Evolutionary conservation across 768 basidiomycete genomes (phyloP).

Genomic region (Neoboletus subvelutipes): DNA sequence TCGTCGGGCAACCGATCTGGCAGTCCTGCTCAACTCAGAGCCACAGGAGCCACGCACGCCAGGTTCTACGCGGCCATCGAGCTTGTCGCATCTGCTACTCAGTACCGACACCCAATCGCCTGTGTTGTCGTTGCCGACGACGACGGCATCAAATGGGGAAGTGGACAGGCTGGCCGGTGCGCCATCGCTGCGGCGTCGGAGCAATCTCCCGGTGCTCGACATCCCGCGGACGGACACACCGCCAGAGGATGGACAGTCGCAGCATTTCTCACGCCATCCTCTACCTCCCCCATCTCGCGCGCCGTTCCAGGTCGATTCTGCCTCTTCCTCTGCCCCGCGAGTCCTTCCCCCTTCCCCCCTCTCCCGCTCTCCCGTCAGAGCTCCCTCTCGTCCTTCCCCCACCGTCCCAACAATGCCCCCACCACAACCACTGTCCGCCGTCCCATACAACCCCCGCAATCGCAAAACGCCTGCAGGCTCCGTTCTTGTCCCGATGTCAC

Average conservation of each 20-base stretch:
- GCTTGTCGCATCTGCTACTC: slow-evolving; percentile 41
- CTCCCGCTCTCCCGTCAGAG: slow-evolving; percentile 27
- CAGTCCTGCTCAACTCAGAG: slow-evolving; percentile 70
- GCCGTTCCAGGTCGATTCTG: slow-evolving; percentile 23
- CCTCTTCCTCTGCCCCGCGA: slow-evolving; percentile 23
- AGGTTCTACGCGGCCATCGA: slow-evolving; percentile 42
- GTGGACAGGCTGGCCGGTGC: slow-evolving; percentile 25
- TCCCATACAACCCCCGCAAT: slow-evolving; percentile 65
- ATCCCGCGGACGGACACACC: slow-evolving; percentile 31
- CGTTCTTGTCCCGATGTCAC: slow-evolving; percentile 64
- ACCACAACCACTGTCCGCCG: slow-evolving; percentile 29
- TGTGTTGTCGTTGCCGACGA: slow-evolving; percentile 15
- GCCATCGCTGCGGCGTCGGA: slow-evolving; percentile 32
- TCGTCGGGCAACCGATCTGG: slow-evolving; percentile 73
- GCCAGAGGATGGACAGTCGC: slow-evolving; percentile 21
- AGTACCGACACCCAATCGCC: slow-evolving; percentile 28
- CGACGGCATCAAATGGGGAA: slow-evolving; percentile 21
- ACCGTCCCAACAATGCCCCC: slow-evolving; percentile 31
- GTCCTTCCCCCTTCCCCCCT: slow-evolving; percentile 30
- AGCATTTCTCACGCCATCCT: slow-evolving; percentile 27
- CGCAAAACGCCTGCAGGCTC: slow-evolving; percentile 60
- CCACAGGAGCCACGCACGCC: slow-evolving; percentile 39
- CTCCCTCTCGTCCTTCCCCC: slow-evolving; percentile 32
- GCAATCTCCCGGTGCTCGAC: slow-evolving; percentile 33
- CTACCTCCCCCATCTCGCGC: slow-evolving; percentile 20